Conservation (phyloP, 192 early-diverging fungal species). For the Globomyces pollinis-pini region DNA sequence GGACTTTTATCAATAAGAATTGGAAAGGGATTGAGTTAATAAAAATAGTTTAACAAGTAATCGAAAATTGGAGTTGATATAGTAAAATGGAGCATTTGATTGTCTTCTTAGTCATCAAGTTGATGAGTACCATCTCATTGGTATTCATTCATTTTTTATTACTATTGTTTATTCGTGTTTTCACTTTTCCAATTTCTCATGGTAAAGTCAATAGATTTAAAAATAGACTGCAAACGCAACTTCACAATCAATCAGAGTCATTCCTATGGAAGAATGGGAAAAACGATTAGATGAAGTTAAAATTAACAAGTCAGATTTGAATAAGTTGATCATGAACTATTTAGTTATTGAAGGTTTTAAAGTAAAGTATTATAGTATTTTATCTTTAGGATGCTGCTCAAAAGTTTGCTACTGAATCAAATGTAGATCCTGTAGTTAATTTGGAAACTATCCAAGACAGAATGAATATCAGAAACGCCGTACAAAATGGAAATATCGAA, state of each 20-base stretch:
- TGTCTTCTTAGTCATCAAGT: too few species aligned
- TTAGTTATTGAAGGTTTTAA: conserved; percentile 98
- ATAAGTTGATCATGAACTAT: conserved; percentile 99
- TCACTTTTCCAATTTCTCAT: not conserved
- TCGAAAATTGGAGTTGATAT: too few species aligned
- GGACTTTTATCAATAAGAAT: not conserved
- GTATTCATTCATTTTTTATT: not conserved
- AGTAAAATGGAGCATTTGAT: too few species aligned
- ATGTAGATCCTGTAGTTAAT: conserved; percentile 71
- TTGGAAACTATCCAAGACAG: conserved; percentile 86
- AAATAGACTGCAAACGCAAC: not conserved
- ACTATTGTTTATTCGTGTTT: not conserved
- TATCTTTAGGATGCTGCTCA: conserved; percentile 72
- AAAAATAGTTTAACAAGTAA: too few species aligned
- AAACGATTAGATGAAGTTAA: conserved; percentile 71
- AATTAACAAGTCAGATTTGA: conserved; percentile 84
- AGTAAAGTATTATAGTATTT: conserved; percentile 1
- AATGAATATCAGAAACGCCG: conserved; percentile 87
- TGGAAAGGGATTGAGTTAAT: too few species aligned
- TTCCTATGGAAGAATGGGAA: conserved; percentile 78
- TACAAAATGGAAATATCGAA: conserved; percentile 84
- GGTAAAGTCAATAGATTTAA: too few species aligned
- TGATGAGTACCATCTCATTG: too few species aligned
- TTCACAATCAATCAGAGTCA: conserved; percentile 40
- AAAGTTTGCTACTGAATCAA: conserved; percentile 86